A percentile compares a stretch with the other conserved stretches of the same genome.
Conservation (phyloP, 768 basidiomycete species). For the Daedaleopsis sinensis region DNA sequence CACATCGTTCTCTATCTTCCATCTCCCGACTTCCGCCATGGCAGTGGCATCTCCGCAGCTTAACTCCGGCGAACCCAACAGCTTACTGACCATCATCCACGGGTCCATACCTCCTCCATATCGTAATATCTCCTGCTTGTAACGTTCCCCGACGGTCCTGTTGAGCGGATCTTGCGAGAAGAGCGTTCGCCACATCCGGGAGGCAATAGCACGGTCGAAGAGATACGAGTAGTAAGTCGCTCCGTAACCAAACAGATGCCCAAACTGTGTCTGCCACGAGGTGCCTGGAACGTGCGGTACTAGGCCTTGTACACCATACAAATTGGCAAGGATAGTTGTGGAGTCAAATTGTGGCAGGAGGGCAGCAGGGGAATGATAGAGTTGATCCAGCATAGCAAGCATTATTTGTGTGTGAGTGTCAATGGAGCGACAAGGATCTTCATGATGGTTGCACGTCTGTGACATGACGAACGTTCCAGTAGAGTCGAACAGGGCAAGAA, state of each 20-base stretch:
- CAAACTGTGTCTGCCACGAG: conserved; percentile 94
- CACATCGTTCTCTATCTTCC: conserved; percentile 82
- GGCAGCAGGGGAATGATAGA: conserved; percentile 78
- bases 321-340: conserved; percentile 60
- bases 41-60: conserved; percentile 73
- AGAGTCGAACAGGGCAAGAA: conserved; percentile 82
- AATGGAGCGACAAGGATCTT: conserved; percentile 78
- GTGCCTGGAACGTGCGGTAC: conserved; percentile 86
- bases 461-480: no score
- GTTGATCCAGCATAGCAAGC: conserved; percentile 86
- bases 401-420: conserved; percentile 92
- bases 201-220: conserved; percentile 95
- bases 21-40: conserved; percentile 89
- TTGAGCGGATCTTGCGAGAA: conserved; percentile 71
- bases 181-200: conserved; percentile 81
- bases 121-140: conserved; percentile 72
- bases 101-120: conserved; percentile 92
- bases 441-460: conserved; percentile 72
- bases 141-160: conserved; percentile 78
- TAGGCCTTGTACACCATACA: conserved; percentile 72
- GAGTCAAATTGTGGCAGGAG: conserved; percentile 68
- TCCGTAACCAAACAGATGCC: conserved; percentile 94
- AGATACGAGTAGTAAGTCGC: conserved; percentile 98
- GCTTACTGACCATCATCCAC: conserved; percentile 84
- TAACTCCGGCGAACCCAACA: conserved; percentile 70